Conservation (phyloP, 345 rosid species). For the Limnanthes douglasii region DNA sequence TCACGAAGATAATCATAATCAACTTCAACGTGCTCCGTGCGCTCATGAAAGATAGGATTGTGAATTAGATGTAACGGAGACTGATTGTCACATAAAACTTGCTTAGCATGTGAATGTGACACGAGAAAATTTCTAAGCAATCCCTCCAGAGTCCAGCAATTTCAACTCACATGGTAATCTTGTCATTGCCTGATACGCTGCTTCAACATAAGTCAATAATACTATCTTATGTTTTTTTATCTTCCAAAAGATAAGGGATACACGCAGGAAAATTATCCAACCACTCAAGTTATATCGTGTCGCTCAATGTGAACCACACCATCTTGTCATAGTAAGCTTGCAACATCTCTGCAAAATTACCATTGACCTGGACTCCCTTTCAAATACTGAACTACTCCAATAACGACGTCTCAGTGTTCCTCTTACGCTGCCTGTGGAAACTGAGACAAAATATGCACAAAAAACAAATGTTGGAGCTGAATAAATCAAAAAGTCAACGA, state of each 20-base stretch:
- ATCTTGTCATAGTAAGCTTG: neutral
- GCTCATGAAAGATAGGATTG: no score
- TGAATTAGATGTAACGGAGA: no score
- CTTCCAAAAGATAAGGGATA: neutral
- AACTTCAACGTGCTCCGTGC: no score
- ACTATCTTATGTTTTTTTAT: neutral
- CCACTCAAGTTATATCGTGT: neutral
- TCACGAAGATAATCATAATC: no score
- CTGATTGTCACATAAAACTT: no score
- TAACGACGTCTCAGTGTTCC: neutral
- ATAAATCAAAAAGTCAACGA: neutral
- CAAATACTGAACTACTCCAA: neutral
- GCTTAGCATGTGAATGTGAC: no score
- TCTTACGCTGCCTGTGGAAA: neutral
- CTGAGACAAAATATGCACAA: neutral
- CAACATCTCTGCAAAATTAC: neutral
- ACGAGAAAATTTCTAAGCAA: no score
- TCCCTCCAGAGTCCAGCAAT: no score
- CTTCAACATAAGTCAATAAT: neutral
- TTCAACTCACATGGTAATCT: no score
- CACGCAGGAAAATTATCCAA: neutral
- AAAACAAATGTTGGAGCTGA: neutral
- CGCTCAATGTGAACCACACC: neutral
- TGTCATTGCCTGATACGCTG: constrained; percentile 3
- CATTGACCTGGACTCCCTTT: neutral